Conservation (phyloP, 2,329 filamentous ascomycete species). For the Xylaria sp. region DNA sequence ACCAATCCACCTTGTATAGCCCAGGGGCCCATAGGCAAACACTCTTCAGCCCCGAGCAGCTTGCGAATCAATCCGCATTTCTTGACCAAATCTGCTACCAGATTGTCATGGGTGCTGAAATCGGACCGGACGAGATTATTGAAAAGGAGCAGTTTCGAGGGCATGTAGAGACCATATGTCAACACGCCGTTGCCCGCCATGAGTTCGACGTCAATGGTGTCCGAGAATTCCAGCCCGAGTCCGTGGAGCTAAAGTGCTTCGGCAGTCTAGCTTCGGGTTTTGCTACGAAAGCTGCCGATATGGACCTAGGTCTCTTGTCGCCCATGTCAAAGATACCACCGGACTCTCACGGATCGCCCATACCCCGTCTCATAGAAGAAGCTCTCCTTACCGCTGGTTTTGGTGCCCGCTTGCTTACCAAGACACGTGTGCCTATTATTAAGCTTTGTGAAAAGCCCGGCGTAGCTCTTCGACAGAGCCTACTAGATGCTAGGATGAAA, state of each 20-base stretch:
- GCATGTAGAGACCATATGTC: slow-evolving; percentile 73
- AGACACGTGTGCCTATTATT: slow-evolving; percentile 86
- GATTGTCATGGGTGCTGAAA: slow-evolving; percentile 70
- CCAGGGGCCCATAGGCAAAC: slow-evolving; percentile 47
- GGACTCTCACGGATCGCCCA: slow-evolving; percentile 66
- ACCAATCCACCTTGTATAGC: slow-evolving; percentile 50
- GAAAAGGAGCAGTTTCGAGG: slow-evolving; percentile 78
- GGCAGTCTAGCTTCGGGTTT: slow-evolving; percentile 88
- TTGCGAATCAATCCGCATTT: slow-evolving; percentile 60
- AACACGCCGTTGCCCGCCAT: slow-evolving; percentile 64
- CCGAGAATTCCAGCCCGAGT: slow-evolving; percentile 61
- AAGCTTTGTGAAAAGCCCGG: slow-evolving; percentile 82
- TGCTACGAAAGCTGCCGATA: slow-evolving; percentile 87
- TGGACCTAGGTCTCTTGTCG: slow-evolving; percentile 85
- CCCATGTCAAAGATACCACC: slow-evolving; percentile 66
- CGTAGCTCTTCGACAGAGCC: slow-evolving; percentile 66
- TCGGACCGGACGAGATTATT: slow-evolving; percentile 69
- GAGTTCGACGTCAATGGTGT: slow-evolving; percentile 58
- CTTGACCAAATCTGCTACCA: slow-evolving; percentile 61
- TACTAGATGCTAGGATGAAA: slow-evolving; percentile 73
- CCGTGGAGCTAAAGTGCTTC: slow-evolving; percentile 79
- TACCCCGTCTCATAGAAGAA: slow-evolving; percentile 81
- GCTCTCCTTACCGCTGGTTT: slow-evolving; percentile 76
- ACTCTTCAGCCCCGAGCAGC: slow-evolving; percentile 55
- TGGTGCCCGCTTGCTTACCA: slow-evolving; percentile 80